Conservation (phyloP, 2,329 filamentous ascomycete species). For the Fusarium temperatum region DNA sequence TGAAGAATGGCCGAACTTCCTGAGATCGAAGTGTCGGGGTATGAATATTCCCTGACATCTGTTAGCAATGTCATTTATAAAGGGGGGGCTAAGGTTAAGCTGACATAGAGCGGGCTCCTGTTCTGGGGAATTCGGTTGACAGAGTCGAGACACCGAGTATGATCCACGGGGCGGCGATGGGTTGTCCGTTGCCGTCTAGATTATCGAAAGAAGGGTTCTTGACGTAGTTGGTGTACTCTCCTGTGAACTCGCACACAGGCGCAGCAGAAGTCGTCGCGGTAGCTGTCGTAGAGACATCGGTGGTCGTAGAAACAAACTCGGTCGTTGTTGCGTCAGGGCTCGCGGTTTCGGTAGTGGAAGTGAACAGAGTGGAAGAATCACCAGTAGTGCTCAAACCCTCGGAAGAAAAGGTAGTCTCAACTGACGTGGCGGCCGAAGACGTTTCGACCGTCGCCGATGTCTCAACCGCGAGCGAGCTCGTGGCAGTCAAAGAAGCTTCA, state of each 20-base stretch:
- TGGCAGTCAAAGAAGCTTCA: not conserved
- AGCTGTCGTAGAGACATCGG: not conserved
- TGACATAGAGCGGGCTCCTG: not conserved
- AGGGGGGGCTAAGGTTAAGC: rapidly evolving
- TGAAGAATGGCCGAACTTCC: not conserved
- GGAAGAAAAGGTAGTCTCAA: conserved; percentile 40
- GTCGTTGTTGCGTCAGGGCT: not conserved
- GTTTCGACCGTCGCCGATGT: not conserved
- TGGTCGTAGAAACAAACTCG: not conserved
- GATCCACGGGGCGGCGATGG: not conserved
- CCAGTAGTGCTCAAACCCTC: rapidly evolving
- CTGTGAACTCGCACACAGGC: not conserved
- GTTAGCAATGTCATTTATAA: rapidly evolving
- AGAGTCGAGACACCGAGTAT: not conserved
- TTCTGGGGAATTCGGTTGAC: not conserved
- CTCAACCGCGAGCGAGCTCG: not conserved
- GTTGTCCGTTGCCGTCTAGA: not conserved
- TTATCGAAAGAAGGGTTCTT: not conserved
- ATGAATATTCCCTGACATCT: not conserved
- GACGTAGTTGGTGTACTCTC: not conserved
- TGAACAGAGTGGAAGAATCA: not conserved
- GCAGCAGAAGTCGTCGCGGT: not conserved
- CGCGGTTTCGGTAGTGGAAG: not conserved
- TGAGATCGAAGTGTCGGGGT: not conserved
- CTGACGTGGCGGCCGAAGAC: not conserved